Evolutionary conservation across 257 asterid species (phyloP), one percentile per base, ranked within the genome.

Genomic region (Solanum virginianum): DNA sequence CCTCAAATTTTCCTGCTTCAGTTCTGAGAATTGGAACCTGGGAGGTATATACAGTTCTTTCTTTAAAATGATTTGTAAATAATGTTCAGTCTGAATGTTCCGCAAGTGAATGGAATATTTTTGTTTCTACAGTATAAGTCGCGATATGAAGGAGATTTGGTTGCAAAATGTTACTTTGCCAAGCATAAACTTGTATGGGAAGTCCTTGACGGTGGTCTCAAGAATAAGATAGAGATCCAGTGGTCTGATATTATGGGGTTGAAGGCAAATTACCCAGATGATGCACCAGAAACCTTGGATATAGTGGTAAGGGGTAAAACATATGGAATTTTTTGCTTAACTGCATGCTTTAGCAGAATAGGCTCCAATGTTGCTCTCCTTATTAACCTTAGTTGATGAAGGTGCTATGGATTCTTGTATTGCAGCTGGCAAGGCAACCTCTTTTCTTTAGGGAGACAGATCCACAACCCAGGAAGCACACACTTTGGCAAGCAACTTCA

Each of bases 101-200:
- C 26, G 36, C 4, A 56, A 66, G 24, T 66, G 54, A 70, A 29
- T 13, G 49, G 26, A 77, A 53, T 29, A 10, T 11, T 47, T 22
- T 45, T 49, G 66, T 36, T 43, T 72, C 54, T 91, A 90, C 91
- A 95, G 98, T 95, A 95, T 88, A 94, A 92, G 89, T 95, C 98
- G 10, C 92, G 97, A 85, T 90, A 95, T 68, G 98, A 94, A 88
- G 98, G 98, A 14, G 98, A 95, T 86, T 85, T 95, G 90, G 98
- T 95, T 74, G 98, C 98, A 14, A 95, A 95, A 85, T 95, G 98
- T 88, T 95, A 95, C 83, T 95, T 94, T 90, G 98, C 98, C 0
- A 95, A 95, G 93, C 98, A 95, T 89, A 95, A 95, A 91, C 91
- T 95, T 85, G 98, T 95, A 13, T 95, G 98, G 98, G 98, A 95